Conservation (phyloP, 2,329 filamentous ascomycete species). For the Waltergamsia citrina region DNA sequence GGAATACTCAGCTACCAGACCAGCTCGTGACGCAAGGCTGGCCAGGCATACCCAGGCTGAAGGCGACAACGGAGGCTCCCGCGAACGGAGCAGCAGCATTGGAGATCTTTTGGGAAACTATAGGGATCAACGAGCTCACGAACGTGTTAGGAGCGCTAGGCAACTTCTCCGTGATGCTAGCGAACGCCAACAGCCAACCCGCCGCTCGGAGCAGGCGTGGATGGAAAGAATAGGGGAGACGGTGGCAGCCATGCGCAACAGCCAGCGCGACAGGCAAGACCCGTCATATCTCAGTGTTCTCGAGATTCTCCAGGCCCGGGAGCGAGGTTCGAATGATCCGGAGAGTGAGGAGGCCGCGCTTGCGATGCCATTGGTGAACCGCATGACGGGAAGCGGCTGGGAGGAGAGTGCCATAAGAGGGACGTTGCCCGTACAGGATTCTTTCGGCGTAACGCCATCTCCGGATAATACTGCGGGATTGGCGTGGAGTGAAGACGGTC, state of each 20-base stretch:
- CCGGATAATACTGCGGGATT: conserved; percentile 52
- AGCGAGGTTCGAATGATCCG: conserved; percentile 14
- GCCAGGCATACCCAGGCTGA: neutral
- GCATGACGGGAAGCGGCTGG: conserved; percentile 24
- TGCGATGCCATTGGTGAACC: conserved; percentile 25
- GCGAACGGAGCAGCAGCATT: conserved; percentile 25
- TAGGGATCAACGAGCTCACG: conserved; percentile 22
- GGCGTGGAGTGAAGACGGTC: conserved; percentile 53
- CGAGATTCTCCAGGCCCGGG: conserved; percentile 25
- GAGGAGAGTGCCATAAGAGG: conserved; percentile 24
- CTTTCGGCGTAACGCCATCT: conserved; percentile 33
- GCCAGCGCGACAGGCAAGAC: conserved; percentile 25
- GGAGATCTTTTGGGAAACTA: conserved; percentile 27
- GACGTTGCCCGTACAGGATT: conserved; percentile 24
- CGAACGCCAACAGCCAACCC: conserved; percentile 9
- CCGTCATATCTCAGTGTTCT: conserved; percentile 24
- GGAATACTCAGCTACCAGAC: neutral
- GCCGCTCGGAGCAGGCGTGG: conserved; percentile 18
- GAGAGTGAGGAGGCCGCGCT: conserved; percentile 25
- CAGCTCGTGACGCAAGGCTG: no score
- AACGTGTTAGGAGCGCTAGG: conserved; percentile 22
- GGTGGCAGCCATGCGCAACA: conserved; percentile 22
- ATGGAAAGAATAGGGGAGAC: conserved; percentile 24
- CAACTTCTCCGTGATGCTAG: conserved; percentile 19
- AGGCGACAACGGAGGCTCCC: conserved; percentile 5